Base-by-base conservation (phyloP, 2,329 filamentous ascomycete species). In the Penicillium thymicola region DNA sequence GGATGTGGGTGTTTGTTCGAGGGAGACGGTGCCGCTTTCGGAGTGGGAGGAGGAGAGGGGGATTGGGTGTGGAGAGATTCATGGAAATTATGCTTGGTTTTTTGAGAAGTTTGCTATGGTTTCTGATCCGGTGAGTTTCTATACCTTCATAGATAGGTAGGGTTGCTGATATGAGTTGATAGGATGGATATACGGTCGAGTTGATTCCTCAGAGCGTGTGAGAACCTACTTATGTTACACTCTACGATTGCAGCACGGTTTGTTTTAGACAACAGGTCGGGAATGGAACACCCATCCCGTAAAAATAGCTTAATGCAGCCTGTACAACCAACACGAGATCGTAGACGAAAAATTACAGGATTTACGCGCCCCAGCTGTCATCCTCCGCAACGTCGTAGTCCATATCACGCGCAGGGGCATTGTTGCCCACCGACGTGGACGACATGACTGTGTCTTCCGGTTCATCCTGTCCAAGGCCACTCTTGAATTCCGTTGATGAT, bases 351-450 rank as follows among this genome's bases (percentile, higher is more conserved):
- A 16, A 2, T 14, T 27, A 30, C 27, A 16, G 4, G 28, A 10
- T 25, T 50, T 32, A 67, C 25, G 59, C 62, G 16, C 70, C 71
- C 78, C 78, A 79, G 21, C 67, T 66, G 62, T 79, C 77, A 60
- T 80, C 78, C 64, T 81, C 79, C 2, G 79, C 79, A 60, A 81
- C 79, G 60, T 81, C 79, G 58, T 80, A 81, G 66, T 81, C 78
- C 57, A 78, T 75, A 45, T 79, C 75, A 14, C 68, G 65, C 47
- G 60, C 11, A 30, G 57, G 58, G 5, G 58, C 41, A 10, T 54
- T 42, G 32, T 41, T 58, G 16, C 45, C 36, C 18, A 59, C 57
- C 13, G 61, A 56, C 18, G 61, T 57, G 8, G 65, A 60, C 16
- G 70, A 69, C 71, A 76, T 75, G 13, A 59, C 56, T 9, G 64